phyloP scores from a whole-genome alignment of 2,329 filamentous ascomycete species.

The Scolecobasidium constrictum region DNA sequence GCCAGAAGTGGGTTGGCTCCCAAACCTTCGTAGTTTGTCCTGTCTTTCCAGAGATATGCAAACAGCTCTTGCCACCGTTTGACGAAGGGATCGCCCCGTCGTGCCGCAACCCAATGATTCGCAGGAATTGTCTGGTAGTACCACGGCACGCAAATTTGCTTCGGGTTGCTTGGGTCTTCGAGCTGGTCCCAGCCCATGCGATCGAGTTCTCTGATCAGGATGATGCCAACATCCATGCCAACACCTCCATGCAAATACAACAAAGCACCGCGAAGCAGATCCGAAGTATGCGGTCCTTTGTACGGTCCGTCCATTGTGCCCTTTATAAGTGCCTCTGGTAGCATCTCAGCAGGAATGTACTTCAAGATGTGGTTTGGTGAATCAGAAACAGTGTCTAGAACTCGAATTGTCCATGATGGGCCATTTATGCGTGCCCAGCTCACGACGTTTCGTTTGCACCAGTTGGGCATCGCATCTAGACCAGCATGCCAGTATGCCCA shows the following conservation, averaged over 20 bases:
- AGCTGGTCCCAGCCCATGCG: constrained; percentile 28
- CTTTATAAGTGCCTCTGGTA: constrained; percentile 29
- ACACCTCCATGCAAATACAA: constrained; percentile 29
- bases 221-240: constrained; percentile 30
- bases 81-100: constrained; percentile 33
- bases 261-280: constrained; percentile 35
- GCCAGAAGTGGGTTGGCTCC: constrained; percentile 15
- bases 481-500: constrained; percentile 32
- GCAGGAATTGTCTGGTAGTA: constrained; percentile 19
- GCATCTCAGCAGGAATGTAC: constrained; percentile 24
- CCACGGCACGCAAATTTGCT: constrained; percentile 19
- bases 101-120: constrained; percentile 35
- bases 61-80: constrained; percentile 22
- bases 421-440: constrained; percentile 30
- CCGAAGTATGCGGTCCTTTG: constrained; percentile 34
- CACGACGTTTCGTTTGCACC: constrained; percentile 30
- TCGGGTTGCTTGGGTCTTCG: constrained; percentile 25
- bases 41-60: constrained; percentile 18
- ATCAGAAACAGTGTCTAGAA: constrained; percentile 26
- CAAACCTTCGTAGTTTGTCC: constrained; percentile 14
- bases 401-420: constrained; percentile 29
- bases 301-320: constrained; percentile 34
- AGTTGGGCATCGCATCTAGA: constrained; percentile 23
- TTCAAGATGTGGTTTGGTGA: constrained; percentile 29
- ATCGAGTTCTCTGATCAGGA: constrained; percentile 28